Evolutionary conservation across 179 eudicot genomes (phyloP).

Genomic region (Silene coronaria): DNA sequence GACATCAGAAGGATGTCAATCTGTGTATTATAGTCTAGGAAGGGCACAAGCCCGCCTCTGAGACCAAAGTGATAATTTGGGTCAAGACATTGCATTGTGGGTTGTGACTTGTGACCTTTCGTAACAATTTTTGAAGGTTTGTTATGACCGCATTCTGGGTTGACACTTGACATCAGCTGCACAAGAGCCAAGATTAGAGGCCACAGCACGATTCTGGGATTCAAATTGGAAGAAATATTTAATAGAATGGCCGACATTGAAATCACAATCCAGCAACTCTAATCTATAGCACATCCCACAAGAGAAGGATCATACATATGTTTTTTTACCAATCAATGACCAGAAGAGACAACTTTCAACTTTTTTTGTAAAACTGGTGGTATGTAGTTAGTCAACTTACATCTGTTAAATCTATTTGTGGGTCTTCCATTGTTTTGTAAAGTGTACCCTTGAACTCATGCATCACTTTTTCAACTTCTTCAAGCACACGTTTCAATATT

Average conservation of each 20-base stretch:
- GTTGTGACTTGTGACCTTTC: not conserved
- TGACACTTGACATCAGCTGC: no score
- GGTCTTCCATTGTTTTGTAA: conserved; percentile 93
- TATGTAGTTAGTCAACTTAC: conserved; percentile 42
- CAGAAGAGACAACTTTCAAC: not conserved
- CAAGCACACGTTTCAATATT: conserved; percentile 92
- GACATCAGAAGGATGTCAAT: not conserved
- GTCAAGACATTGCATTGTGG: not conserved
- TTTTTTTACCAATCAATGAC: not conserved
- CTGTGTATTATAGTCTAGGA: not conserved
- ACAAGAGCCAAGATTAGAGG: no score
- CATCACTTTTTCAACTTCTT: conserved; percentile 97
- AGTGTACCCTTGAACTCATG: conserved; percentile 89
- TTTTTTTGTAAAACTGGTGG: not conserved
- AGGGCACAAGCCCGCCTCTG: not conserved
- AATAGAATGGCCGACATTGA: not conserved
- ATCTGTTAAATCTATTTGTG: conserved; percentile 68
- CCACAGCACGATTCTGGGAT: no score
- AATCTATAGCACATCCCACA: not conserved
- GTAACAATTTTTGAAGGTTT: not conserved
- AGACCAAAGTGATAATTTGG: not conserved
- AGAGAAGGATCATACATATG: not conserved
- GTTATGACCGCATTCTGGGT: no score
- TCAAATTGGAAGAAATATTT: no score
- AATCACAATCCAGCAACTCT: not conserved